A percentile compares a stretch with the other conserved stretches of the same genome.
These are phyloP conservation scores for Angophora floribunda DNA, from an alignment of 345 rosid species.

Conservation along the genomic window DNA sequence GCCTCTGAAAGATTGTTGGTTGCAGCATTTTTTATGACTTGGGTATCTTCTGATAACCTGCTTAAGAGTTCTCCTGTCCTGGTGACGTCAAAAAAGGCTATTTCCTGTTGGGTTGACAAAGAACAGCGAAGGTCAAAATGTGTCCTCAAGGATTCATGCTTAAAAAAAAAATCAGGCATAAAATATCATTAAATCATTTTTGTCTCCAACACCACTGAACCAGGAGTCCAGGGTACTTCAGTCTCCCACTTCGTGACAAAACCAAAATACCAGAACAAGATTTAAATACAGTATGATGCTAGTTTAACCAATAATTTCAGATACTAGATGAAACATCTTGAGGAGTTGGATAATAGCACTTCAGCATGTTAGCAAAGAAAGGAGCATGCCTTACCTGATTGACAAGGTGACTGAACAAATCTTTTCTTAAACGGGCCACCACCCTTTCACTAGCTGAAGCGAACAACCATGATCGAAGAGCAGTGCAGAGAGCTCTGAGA, in stretches of 20 bases:
- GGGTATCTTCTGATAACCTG: constrained; percentile 45
- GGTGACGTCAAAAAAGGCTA: constrained; percentile 43
- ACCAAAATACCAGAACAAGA: not conserved
- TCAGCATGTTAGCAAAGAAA: not conserved
- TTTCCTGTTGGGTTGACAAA: constrained; percentile 18
- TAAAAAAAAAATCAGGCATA: not conserved
- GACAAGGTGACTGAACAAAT: constrained; percentile 33
- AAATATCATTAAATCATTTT: not conserved
- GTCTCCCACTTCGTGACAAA: not conserved
- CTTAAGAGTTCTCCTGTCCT: constrained; percentile 45
- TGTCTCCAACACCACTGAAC: not conserved
- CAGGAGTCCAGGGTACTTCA: not conserved
- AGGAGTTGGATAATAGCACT: not conserved
- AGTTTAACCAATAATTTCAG: not conserved
- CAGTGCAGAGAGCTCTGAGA: constrained; percentile 32
- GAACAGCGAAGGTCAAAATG: not conserved
- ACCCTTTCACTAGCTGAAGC: constrained; percentile 41
- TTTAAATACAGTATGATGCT: not conserved
- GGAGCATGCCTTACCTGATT: constrained; percentile 20
- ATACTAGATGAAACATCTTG: not conserved
- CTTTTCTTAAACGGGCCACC: constrained; percentile 38
- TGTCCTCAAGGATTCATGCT: not conserved
- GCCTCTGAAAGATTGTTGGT: constrained; percentile 47
- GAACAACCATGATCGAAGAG: constrained; percentile 41
- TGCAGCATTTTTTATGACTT: constrained; percentile 46